Conservation (phyloP, 2,329 filamentous ascomycete genomes). For the Penicillium psychrosexuale region DNA sequence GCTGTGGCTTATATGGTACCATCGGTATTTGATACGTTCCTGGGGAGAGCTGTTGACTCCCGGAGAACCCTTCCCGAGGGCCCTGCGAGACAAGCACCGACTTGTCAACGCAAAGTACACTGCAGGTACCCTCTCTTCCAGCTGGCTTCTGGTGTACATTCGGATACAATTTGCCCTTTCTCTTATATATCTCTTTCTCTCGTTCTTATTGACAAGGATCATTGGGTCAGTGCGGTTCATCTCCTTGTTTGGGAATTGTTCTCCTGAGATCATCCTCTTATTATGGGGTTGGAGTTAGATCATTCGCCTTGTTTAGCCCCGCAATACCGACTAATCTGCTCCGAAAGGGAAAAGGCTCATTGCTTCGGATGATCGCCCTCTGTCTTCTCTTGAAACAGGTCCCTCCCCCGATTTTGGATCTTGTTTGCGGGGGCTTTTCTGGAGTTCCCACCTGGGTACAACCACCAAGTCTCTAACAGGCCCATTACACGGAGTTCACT, state of each 20-base stretch:
- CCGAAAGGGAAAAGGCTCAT: conserved; percentile 1
- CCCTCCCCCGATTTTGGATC: conserved; percentile 9
- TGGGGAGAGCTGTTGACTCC: conserved; percentile 8
- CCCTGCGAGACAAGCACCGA: not conserved
- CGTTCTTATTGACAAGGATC: not conserved
- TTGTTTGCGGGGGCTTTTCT: conserved; percentile 13
- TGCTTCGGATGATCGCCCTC: conserved; percentile 17
- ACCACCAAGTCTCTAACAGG: conserved; percentile 7
- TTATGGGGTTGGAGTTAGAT: not conserved
- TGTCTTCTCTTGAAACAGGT: not conserved
- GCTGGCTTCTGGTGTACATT: not conserved
- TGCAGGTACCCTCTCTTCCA: not conserved
- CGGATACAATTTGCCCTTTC: not conserved
- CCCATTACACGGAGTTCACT: conserved; percentile 27
- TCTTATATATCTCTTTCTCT: not conserved
- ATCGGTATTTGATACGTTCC: conserved; percentile 12
- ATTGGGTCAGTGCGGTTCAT: conserved; percentile 5
- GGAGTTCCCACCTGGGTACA: conserved; percentile 2
- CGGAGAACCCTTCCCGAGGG: conserved; percentile 3
- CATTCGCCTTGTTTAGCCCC: conserved; percentile 9
- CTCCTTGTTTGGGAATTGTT: not conserved
- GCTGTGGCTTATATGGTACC: not conserved
- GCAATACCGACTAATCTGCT: conserved; percentile 6
- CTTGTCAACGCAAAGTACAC: not conserved
- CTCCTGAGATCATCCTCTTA: not conserved